Base-by-base conservation (phyloP, 306 rosid genomes). In the Luffa aegyptiaca region DNA sequence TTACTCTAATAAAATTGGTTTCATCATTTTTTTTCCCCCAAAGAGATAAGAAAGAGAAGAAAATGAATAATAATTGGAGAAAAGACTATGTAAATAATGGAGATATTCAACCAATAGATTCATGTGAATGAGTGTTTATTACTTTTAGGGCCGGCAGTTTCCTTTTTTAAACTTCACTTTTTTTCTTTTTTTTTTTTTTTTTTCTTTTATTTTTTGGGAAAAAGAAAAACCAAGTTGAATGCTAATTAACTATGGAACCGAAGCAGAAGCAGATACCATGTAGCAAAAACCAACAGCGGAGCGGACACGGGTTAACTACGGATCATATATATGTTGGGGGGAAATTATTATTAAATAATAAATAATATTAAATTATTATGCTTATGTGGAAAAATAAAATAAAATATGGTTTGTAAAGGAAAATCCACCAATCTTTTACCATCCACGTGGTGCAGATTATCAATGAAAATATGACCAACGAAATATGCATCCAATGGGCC, bases 401-500 rank as follows among this genome's bases (percentile, higher is more conserved):
- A 64, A 35, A 36, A 37, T 31, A 41, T 16, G 5, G 51, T 8
- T 68, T 44, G 49, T 42, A 68, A 68, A 70, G 55, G 36, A 44
- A 45, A 70, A n/a, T 70, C 31, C 45, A 42, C 49, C 74, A 66
- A 39, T 41, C 31, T 66, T 69, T 44, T 69, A 69, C 75, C 53
- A 26, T 46, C 20, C 77, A 46, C 20, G 55, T 71, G 76, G n/a
- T 20, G 57, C 57, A 46, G 39, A 46, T 26, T 71, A 46, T 26
- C 21, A 45, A 44, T 71, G 21, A 8, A 46, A 49, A 46, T 21
- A 71, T 71, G 41, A 46, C 53, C 33, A 69, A 8, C 75, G 46
- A 71, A 71, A 21, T 72, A 63, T 45, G 77, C 59, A 13, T 72
- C 55, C 77, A 48, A 72, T 72, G 77, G 77, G 77, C 77, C 58